These are phyloP conservation scores for Fraxinus pennsylvanica DNA, from an alignment of 257 asterid genomes.

Conservation along the genomic window DNA sequence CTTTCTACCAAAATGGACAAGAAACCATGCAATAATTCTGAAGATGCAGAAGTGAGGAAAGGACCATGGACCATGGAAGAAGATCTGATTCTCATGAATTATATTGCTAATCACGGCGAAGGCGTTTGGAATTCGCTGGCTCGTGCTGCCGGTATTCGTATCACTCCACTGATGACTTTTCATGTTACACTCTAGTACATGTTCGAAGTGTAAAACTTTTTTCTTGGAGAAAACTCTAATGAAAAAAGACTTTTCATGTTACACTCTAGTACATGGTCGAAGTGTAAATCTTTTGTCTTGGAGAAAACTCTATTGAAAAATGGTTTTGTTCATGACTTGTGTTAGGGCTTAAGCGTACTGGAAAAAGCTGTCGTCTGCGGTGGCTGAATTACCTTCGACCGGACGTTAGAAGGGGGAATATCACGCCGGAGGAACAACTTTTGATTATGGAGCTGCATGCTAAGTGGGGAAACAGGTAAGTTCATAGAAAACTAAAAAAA, in stretches of 20 bases:
- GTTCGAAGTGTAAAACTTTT: neutral
- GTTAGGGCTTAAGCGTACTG: constrained; percentile 86
- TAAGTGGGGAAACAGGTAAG: constrained; percentile 94
- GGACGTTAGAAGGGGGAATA: constrained; percentile 86
- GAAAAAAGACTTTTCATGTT: neutral
- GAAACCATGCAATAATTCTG: constrained; percentile 59
- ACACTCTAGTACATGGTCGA: neutral
- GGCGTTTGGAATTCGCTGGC: constrained; percentile 97
- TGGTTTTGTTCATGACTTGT: neutral
- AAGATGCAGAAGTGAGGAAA: constrained; percentile 89
- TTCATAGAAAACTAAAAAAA: neutral
- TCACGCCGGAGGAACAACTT: constrained; percentile 88
- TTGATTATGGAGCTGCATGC: constrained; percentile 95
- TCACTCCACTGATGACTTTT: neutral
- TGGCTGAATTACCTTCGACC: constrained; percentile 98
- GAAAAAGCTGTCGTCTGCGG: constrained; percentile 91
- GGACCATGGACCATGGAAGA: constrained; percentile 99
- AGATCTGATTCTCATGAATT: constrained; percentile 88
- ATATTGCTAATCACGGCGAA: constrained; percentile 94
- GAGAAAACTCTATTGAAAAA: constrained; percentile 7
- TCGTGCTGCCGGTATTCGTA: constrained; percentile 71
- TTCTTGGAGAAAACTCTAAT: constrained; percentile 7
- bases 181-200: neutral
- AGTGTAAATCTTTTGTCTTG: too few relatives aligned
- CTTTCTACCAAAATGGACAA: constrained; percentile 56